These are phyloP conservation scores for Filobasidium floriforme DNA, from an alignment of 768 basidiomycete species.

Conservation along the genomic window DNA sequence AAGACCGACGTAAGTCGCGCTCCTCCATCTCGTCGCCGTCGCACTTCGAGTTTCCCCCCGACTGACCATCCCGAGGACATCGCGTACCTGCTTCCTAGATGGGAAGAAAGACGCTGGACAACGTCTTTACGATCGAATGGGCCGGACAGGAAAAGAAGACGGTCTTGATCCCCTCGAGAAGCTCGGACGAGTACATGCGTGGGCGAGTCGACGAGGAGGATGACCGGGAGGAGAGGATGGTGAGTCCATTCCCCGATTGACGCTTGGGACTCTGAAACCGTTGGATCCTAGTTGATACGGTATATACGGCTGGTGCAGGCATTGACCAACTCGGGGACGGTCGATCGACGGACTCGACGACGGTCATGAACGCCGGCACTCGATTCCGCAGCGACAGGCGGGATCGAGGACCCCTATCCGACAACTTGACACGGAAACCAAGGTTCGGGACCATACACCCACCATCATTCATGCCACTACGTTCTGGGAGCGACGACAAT, in stretches of 20 bases:
- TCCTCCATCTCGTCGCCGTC: not conserved
- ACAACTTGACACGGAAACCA: no score
- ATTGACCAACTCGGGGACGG: not conserved
- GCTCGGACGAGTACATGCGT: not conserved
- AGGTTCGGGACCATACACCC: no score
- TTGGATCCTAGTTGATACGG: no score
- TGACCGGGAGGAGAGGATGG: conserved; percentile 3
- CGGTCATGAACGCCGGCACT: not conserved
- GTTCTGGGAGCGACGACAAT: no score
- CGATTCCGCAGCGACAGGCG: no score
- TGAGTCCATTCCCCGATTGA: not conserved
- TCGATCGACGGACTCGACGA: not conserved
- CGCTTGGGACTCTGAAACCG: not conserved
- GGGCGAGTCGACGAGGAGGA: not conserved
- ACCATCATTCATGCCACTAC: no score
- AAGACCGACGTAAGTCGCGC: not conserved
- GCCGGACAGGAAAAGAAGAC: conserved; percentile 5
- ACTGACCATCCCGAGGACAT: not conserved
- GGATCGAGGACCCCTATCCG: no score
- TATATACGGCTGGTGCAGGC: not conserved
- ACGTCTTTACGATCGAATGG: conserved; percentile 3
- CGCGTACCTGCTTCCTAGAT: not conserved
- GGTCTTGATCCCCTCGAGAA: not conserved
- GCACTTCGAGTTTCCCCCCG: no score
- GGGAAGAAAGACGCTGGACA: not conserved